These are phyloP conservation scores for Eucalyptus viminalis DNA, from an alignment of 345 rosid genomes.

Conservation along the genomic window DNA sequence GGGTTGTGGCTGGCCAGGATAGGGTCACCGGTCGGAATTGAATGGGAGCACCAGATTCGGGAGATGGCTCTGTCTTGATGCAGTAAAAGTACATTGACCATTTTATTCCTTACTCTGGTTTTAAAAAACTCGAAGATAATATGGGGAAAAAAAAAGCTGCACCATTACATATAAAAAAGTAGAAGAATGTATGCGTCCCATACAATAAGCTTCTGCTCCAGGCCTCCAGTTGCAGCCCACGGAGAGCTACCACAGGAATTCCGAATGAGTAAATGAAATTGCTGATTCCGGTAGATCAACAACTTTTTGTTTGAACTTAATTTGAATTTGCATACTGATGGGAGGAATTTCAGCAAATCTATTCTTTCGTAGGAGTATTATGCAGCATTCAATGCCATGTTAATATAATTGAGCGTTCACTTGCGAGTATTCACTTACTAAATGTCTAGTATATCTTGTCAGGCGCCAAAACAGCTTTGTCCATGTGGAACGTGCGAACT, in stretches of 20 bases:
- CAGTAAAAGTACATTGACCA: too few relatives aligned
- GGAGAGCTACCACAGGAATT: constrained; percentile 18
- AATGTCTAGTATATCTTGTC: neutral
- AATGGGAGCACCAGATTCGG: too few relatives aligned
- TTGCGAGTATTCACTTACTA: neutral
- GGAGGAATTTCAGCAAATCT: neutral
- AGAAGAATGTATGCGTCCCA: constrained; percentile 40
- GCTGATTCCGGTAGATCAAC: neutral
- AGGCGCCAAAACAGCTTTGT: neutral
- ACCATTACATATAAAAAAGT: too few relatives aligned
- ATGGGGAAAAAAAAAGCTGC: too few relatives aligned
- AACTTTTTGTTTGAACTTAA: neutral
- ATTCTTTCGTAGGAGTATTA: neutral
- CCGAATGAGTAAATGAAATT: neutral
- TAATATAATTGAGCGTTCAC: neutral
- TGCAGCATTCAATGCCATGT: neutral
- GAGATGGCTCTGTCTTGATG: too few relatives aligned
- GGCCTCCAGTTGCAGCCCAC: constrained; percentile 74
- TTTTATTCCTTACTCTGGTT: too few relatives aligned
- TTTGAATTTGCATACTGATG: neutral
- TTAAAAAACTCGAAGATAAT: too few relatives aligned
- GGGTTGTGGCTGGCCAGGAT: neutral
- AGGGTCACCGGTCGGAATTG: neutral
- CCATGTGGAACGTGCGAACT: neutral
- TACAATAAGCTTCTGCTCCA: constrained; percentile 64